phyloP scores from a whole-genome alignment of 192 early-diverging fungal species.

The Podila clonocystis region DNA sequence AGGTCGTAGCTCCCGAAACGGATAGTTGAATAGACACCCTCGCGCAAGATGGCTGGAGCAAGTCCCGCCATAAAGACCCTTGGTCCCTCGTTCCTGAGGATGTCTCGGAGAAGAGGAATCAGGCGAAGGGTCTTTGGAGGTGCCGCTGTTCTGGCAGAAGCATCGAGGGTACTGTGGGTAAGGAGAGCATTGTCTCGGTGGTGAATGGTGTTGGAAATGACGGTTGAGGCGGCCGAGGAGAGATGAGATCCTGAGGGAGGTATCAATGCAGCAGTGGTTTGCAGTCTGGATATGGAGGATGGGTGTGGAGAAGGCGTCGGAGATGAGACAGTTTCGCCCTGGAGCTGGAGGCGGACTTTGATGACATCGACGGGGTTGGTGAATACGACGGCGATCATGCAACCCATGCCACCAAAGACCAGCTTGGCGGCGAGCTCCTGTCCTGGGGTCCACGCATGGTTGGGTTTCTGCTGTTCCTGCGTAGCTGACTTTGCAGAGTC shows the following conservation, averaged over 20 bases:
- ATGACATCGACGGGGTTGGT: slow-evolving; percentile 52
- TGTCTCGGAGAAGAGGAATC: slow-evolving; percentile 29
- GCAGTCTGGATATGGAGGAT: not conserved
- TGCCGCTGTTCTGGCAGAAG: not conserved
- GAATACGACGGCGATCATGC: slow-evolving; percentile 47
- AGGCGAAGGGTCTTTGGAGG: slow-evolving; percentile 16
- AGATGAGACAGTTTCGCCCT: slow-evolving; percentile 33
- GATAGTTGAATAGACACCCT: slow-evolving; percentile 52
- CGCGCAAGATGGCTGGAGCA: slow-evolving; percentile 38
- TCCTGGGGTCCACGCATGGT: slow-evolving; percentile 28
- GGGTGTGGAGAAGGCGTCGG: not conserved
- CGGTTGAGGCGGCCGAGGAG: not conserved
- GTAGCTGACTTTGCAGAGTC: not conserved
- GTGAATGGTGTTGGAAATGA: slow-evolving; percentile 2
- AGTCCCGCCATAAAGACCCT: slow-evolving; percentile 41
- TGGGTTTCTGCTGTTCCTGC: slow-evolving; percentile 2
- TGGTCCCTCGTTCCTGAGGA: slow-evolving; percentile 38
- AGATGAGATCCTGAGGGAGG: slow-evolving; percentile 8
- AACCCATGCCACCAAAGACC: slow-evolving; percentile 44
- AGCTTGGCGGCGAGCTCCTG: slow-evolving; percentile 39
- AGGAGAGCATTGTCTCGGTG: slow-evolving; percentile 22
- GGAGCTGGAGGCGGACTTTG: slow-evolving; percentile 52
- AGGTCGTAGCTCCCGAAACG: slow-evolving; percentile 50
- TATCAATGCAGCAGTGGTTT: not conserved
- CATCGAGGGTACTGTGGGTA: slow-evolving; percentile 6